phyloP scores from a whole-genome alignment of 1,284 basidiomycete species.

The Sphaerobolus stellatus region DNA sequence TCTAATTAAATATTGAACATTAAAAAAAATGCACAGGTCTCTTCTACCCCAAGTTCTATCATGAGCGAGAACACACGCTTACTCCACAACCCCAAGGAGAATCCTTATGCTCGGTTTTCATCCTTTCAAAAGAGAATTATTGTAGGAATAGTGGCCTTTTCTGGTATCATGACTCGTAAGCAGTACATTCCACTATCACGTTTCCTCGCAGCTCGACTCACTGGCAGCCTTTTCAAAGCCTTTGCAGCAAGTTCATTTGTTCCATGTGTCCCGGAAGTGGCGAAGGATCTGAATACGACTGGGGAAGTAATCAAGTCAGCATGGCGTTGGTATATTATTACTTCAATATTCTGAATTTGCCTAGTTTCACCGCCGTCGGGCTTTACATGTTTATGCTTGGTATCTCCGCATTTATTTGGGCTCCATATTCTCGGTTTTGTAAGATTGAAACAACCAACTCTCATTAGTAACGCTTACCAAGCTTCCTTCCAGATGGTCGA shows the following conservation, averaged over 20 bases:
- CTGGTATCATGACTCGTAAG: constrained; percentile 52
- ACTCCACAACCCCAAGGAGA: constrained; percentile 19
- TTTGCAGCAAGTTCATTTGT: constrained; percentile 43
- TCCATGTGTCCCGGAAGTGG: constrained; percentile 42
- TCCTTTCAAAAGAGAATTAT: constrained; percentile 45
- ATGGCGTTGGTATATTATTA: constrained; percentile 35
- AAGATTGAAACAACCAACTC: not conserved
- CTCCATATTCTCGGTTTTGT: constrained; percentile 36
- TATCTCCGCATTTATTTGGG: constrained; percentile 34
- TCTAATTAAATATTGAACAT: no score
- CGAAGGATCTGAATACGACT: constrained; percentile 35
- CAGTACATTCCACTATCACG: constrained; percentile 30
- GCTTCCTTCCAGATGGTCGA: constrained; percentile 27
- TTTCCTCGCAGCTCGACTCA: constrained; percentile 6
- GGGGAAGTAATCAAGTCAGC: constrained; percentile 30
- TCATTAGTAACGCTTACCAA: not conserved
- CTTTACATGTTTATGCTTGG: constrained; percentile 15
- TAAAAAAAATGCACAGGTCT: no score
- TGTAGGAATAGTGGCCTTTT: constrained; percentile 50
- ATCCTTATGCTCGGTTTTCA: constrained; percentile 54
- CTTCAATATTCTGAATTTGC: not conserved
- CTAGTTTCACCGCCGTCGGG: constrained; percentile 33
- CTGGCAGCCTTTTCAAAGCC: constrained; percentile 22
- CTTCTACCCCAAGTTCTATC: no score
- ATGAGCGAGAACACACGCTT: constrained; percentile 27